Evolutionary conservation across 2,329 filamentous ascomycete genomes (phyloP).

Genomic region (Colletotrichum abscissum): DNA sequence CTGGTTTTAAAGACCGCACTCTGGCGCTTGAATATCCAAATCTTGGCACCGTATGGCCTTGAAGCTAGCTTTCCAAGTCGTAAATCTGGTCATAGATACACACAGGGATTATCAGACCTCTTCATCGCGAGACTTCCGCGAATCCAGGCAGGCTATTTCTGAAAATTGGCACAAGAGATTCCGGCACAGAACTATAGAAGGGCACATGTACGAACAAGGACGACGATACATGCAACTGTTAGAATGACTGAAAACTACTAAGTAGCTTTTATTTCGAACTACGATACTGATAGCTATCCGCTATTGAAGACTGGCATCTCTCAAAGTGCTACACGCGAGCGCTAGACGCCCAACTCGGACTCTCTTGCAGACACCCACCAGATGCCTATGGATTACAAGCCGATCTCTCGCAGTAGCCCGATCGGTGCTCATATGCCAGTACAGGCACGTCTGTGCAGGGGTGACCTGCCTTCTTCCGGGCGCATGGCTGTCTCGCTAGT

Average conservation of each 20-base stretch:
- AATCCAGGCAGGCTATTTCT: background rate
- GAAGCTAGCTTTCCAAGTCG: background rate
- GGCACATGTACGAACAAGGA: background rate
- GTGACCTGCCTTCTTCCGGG: too few species aligned
- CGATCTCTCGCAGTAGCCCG: too few species aligned
- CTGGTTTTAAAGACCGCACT: too few species aligned
- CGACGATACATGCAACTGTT: background rate
- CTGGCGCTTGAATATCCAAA: background rate
- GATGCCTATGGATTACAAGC: too few species aligned
- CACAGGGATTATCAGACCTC: background rate
- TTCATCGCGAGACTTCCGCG: background rate
- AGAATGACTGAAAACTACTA: background rate
- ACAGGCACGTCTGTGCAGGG: too few species aligned
- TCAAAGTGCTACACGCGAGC: background rate
- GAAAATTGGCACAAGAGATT: background rate
- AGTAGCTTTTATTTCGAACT: background rate
- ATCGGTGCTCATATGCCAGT: too few species aligned
- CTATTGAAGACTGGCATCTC: background rate
- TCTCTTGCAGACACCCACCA: too few species aligned
- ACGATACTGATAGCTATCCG: background rate
- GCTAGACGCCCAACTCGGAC: background rate
- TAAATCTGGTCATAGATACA: background rate
- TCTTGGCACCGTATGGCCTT: fast-evolving
- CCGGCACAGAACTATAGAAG: background rate
- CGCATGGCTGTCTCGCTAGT: too few species aligned